Evolutionary conservation across 805 yeast species (phyloP).

Genomic region (Groenewaldozyma salmanticensis): DNA sequence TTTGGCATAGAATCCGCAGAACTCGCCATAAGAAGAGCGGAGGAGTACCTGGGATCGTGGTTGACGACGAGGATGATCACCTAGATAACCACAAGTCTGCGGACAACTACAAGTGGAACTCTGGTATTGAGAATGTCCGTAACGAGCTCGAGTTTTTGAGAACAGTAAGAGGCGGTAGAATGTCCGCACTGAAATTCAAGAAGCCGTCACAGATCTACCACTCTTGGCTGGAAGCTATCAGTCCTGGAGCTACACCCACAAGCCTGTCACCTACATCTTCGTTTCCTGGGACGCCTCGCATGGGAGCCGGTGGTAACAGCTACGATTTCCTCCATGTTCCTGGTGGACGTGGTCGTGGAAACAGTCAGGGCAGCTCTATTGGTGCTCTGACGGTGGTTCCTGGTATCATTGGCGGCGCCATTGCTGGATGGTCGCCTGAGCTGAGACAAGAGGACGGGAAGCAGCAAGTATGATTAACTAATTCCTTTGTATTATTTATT

Average conservation of each 20-base stretch:
- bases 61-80: slow-evolving; percentile 16
- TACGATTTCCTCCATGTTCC: neutral
- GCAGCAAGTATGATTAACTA: too few species aligned
- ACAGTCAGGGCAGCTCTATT: slow-evolving; percentile 14
- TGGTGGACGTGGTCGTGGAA: neutral
- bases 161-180: slow-evolving; percentile 32
- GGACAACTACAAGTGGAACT: slow-evolving; percentile 28
- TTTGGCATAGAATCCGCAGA: slow-evolving; percentile 4
- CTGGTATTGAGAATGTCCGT: slow-evolving; percentile 32
- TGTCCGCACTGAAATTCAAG: slow-evolving; percentile 21
- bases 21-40: slow-evolving; percentile 15
- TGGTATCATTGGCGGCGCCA: slow-evolving; percentile 47
- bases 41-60: slow-evolving; percentile 11
- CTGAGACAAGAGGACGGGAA: neutral
- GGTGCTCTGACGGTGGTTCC: slow-evolving; percentile 45
- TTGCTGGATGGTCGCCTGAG: slow-evolving; percentile 38
- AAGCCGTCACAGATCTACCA: slow-evolving; percentile 17
- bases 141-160: slow-evolving; percentile 28
- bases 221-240: slow-evolving; percentile 16
- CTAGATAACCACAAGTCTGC: slow-evolving; percentile 14
- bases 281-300: slow-evolving; percentile 9
- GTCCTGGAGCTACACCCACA: slow-evolving; percentile 14
- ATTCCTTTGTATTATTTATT: too few species aligned
- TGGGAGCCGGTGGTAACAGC: neutral
- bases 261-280: slow-evolving; percentile 11